A percentile compares a stretch with the other conserved stretches of the same genome.
phyloP scores from a whole-genome alignment of 1,284 basidiomycete species.

The Kwoniella shivajii region DNA sequence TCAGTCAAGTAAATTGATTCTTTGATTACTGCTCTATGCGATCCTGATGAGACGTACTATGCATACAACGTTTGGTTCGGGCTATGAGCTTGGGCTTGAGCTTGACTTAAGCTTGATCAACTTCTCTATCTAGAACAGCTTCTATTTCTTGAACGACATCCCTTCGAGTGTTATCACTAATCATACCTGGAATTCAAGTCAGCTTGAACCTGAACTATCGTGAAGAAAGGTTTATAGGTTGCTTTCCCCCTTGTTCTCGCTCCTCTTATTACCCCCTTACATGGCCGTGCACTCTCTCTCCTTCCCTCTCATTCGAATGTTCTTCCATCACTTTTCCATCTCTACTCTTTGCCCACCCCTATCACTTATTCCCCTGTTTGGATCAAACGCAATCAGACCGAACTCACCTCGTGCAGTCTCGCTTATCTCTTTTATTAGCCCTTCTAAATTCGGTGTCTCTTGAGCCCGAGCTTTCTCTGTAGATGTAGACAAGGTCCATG shows the following conservation, averaged over 20 bases:
- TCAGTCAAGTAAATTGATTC: too few relatives aligned
- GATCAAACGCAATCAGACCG: too few relatives aligned
- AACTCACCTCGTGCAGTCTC: constrained; percentile 38
- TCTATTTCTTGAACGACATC: constrained; percentile 47
- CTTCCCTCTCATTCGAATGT: too few relatives aligned
- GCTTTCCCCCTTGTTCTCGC: too few relatives aligned
- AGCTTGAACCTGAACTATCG: too few relatives aligned
- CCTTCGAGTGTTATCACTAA: constrained; percentile 5
- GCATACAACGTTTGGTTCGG: neutral
- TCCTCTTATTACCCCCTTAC: constrained; percentile 19
- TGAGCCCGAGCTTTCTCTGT: constrained; percentile 43
- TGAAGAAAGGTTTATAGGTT: too few relatives aligned
- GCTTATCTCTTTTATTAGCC: constrained; percentile 36
- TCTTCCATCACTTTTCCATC: too few relatives aligned
- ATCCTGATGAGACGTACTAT: too few relatives aligned
- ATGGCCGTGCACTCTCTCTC: too few relatives aligned
- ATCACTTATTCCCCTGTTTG: too few relatives aligned
- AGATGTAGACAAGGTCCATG: neutral
- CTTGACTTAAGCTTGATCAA: constrained; percentile 36
- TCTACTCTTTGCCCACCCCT: too few relatives aligned
- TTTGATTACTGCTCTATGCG: too few relatives aligned
- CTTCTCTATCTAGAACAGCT: constrained; percentile 44
- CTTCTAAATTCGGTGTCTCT: constrained; percentile 38
- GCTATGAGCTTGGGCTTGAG: constrained; percentile 26
- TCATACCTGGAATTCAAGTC: constrained; percentile 14